Conservation (phyloP, 1,139 yeast genomes). For the Protomyces inundatus region DNA sequence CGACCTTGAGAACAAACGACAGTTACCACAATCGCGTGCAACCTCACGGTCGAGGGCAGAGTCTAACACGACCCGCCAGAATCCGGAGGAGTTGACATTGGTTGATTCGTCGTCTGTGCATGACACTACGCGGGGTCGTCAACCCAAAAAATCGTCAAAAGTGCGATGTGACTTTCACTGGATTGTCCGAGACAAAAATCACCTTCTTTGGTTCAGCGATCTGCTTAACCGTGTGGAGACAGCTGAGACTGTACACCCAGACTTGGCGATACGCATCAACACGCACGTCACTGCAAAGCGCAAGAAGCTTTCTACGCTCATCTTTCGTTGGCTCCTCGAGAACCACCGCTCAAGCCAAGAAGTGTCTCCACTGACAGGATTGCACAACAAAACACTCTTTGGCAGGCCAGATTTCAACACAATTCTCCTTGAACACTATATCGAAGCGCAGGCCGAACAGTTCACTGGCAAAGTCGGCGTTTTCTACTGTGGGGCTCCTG, state of each 20-base stretch:
- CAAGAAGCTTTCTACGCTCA: background rate
- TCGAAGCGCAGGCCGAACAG: background rate
- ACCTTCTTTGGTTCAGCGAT: slow-evolving; percentile 3
- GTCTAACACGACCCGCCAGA: background rate
- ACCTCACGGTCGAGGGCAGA: background rate
- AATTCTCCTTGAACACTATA: background rate
- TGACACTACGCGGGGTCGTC: background rate
- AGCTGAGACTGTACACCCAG: background rate
- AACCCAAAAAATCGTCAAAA: background rate
- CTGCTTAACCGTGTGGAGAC: background rate
- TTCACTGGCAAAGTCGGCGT: slow-evolving; percentile 7
- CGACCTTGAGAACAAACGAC: background rate
- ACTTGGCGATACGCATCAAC: background rate
- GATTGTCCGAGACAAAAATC: slow-evolving; percentile 9
- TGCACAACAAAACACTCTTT: slow-evolving; percentile 4
- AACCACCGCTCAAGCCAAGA: background rate
- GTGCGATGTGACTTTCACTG: slow-evolving; percentile 9
- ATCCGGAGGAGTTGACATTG: background rate
- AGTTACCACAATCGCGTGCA: background rate
- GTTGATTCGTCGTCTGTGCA: background rate
- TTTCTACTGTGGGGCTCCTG: slow-evolving; percentile 13
- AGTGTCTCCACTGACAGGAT: slow-evolving; percentile 6
- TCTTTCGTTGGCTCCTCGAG: background rate
- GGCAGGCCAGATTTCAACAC: slow-evolving; percentile 11
- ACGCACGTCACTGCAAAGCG: slow-evolving; percentile 7